Percentiles rank a stretch among this genome's conserved stretches.
Conservation (phyloP, 768 basidiomycete species). For the Tylopilus rubrobrunneus region DNA sequence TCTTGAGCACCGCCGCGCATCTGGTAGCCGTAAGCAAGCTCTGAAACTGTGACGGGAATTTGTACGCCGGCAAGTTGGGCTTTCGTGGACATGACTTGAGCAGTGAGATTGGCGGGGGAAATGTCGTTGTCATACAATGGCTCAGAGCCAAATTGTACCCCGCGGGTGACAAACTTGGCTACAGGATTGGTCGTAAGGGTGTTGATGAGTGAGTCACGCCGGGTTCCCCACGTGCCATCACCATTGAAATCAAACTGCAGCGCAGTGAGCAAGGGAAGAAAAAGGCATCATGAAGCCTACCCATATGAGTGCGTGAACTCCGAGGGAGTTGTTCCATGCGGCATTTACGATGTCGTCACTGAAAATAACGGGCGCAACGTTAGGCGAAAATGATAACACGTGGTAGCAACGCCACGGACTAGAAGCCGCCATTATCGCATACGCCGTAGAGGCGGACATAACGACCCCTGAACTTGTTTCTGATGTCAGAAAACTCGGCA, state of each 20-base stretch:
- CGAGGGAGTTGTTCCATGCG: conserved; percentile 61
- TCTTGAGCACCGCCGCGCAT: conserved; percentile 47
- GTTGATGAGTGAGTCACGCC: conserved; percentile 49
- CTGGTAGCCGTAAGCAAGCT: conserved; percentile 60
- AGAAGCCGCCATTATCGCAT: conserved; percentile 39
- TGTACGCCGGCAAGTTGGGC: conserved; percentile 44
- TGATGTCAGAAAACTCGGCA: conserved; percentile 60
- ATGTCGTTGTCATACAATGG: conserved; percentile 61
- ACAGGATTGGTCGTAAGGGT: conserved; percentile 56
- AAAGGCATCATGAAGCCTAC: conserved; percentile 32
- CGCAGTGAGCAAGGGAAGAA: neutral
- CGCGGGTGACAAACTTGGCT: conserved; percentile 64
- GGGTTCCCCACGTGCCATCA: conserved; percentile 45
- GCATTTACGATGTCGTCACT: conserved; percentile 63
- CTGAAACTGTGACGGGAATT: conserved; percentile 68
- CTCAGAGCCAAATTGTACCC: conserved; percentile 68
- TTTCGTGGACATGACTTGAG: conserved; percentile 49
- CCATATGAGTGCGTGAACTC: conserved; percentile 74
- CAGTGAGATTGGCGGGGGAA: conserved; percentile 42
- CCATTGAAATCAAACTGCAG: conserved; percentile 36
- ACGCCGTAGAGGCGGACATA: conserved; percentile 54
- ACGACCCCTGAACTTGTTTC: conserved; percentile 53
- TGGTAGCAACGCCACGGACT: conserved; percentile 21
- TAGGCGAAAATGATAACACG: conserved; percentile 13
- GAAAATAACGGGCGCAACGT: neutral